Conservation (phyloP, 2,329 filamentous ascomycete genomes). For the Akanthomyces muscarius region DNA sequence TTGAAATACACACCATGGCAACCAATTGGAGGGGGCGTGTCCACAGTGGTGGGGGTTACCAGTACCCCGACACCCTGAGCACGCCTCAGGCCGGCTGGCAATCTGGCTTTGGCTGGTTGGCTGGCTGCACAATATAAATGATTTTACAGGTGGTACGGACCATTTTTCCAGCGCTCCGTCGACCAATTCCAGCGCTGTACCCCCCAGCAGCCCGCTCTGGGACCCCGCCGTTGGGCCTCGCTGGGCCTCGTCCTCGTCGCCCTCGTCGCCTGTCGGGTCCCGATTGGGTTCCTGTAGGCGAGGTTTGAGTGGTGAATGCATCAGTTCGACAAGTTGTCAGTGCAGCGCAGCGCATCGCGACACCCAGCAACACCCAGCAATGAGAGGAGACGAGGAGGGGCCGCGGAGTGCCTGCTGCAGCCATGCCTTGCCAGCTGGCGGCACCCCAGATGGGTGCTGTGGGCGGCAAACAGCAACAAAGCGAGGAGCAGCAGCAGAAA, state of each 20-base stretch:
- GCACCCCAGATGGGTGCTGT: slow-evolving; percentile 1
- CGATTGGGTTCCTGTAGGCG: neutral
- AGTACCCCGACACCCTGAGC: no score
- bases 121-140: neutral
- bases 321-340: neutral
- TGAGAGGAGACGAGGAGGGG: neutral
- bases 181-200: neutral
- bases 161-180: neutral
- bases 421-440: slow-evolving; percentile 14
- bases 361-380: neutral
- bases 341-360: neutral
- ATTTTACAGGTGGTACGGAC: neutral
- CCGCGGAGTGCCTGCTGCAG: neutral
- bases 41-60: neutral
- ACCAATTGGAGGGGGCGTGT: slow-evolving; percentile 11
- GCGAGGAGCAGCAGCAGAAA: neutral
- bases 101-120: no score
- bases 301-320: neutral
- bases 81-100: no score
- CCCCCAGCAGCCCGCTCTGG: neutral
- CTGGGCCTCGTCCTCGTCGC: neutral
- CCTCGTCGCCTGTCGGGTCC: neutral
- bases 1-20: slow-evolving; percentile 1
- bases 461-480: slow-evolving; percentile 3
- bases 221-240: slow-evolving; percentile 7